Percentiles rank a stretch among this genome's conserved stretches.
phyloP scores from a whole-genome alignment of 441 rosid genomes.

The Pelargonium fulgidum region DNA sequence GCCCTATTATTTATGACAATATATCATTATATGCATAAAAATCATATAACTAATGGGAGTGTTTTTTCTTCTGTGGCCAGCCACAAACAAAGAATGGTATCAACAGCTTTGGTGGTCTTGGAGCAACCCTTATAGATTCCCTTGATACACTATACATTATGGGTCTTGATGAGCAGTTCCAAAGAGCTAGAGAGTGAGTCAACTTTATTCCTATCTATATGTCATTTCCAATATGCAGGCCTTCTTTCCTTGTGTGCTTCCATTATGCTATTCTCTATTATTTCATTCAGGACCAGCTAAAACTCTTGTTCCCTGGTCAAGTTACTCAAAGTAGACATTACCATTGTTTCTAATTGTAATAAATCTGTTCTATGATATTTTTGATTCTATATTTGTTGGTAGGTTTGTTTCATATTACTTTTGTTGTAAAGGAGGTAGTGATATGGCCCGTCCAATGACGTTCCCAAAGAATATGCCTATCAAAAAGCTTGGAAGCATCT shows the following conservation, averaged over 20 bases:
- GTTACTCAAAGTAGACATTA: not conserved
- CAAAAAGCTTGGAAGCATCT: not conserved
- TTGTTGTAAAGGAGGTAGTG: not conserved
- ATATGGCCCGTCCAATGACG: not conserved
- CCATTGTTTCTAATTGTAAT: not conserved
- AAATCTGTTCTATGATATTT: not conserved
- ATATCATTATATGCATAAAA: not conserved
- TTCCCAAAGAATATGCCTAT: not conserved
- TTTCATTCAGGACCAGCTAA: not conserved
- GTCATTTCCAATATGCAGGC: not conserved
- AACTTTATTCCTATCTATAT: not conserved
- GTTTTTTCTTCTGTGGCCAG: slow-evolving; percentile 33
- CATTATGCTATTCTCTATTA: not conserved
- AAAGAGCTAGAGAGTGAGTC: slow-evolving; percentile 89
- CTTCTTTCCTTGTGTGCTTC: not conserved
- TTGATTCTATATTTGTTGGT: not conserved
- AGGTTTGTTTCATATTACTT: not conserved
- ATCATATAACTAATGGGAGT: slow-evolving; percentile 8
- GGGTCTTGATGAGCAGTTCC: slow-evolving; percentile 89
- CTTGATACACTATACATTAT: slow-evolving; percentile 88
- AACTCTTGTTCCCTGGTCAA: not conserved
- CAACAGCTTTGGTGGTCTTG: slow-evolving; percentile 94
- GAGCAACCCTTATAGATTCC: slow-evolving; percentile 86
- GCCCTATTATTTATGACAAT: not conserved
- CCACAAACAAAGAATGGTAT: slow-evolving; percentile 82